Conservation (phyloP, 2,329 filamentous ascomycete genomes). For the Keithomyces neogunnii region DNA sequence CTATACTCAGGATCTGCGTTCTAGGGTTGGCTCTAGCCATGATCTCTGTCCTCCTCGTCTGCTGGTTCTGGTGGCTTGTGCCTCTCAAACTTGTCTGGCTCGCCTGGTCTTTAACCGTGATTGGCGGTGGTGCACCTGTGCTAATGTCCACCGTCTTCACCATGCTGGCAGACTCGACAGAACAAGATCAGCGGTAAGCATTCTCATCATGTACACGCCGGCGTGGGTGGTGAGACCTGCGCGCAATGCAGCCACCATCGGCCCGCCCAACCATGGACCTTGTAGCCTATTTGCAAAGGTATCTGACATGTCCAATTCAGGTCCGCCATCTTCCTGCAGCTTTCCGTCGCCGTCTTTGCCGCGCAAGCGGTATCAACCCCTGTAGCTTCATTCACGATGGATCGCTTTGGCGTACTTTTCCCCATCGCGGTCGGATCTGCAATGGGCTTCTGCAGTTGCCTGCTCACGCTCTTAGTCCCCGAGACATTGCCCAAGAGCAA, state of each 20-base stretch:
- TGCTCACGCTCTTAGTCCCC: background rate
- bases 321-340: background rate
- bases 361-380: constrained; percentile 1
- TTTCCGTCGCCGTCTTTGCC: background rate
- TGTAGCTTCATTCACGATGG: constrained; percentile 1
- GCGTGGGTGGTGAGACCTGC: too few relatives aligned
- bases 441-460: background rate
- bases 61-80: constrained; percentile 4
- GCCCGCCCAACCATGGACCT: too few relatives aligned
- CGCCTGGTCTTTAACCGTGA: background rate
- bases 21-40: background rate
- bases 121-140: constrained; percentile 1
- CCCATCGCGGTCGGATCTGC: constrained; percentile 1
- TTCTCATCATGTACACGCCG: background rate
- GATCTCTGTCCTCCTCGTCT: background rate
- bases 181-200: background rate
- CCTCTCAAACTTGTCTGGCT: constrained; percentile 2
- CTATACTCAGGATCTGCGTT: constrained; percentile 1
- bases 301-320: background rate
- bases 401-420: background rate
- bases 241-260: too few relatives aligned
- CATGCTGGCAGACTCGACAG: constrained; percentile 1
- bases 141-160: constrained; percentile 1
- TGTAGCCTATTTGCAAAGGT: too few relatives aligned
- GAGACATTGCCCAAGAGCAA: background rate